phyloP scores from a whole-genome alignment of 2,329 filamentous ascomycete genomes.

The Pseudogymnoascus pannorum region DNA sequence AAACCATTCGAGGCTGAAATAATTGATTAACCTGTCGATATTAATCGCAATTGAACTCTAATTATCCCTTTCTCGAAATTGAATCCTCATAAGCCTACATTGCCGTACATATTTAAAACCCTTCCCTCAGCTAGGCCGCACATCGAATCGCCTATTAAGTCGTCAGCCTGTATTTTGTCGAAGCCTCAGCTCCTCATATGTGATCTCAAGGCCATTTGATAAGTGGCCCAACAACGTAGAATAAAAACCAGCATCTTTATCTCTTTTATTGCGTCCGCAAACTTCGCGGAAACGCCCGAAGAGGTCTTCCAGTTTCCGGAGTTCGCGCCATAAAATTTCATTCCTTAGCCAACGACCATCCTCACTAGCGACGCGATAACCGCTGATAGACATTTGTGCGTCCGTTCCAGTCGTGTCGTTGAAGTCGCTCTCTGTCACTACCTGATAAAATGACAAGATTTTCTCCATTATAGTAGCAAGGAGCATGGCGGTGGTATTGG shows the following conservation, averaged over 20 bases:
- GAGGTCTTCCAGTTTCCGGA: slow-evolving; percentile 41
- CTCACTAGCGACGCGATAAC: slow-evolving; percentile 39
- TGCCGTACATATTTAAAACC: background rate
- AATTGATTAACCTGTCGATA: background rate
- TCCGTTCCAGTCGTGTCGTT: slow-evolving; percentile 20
- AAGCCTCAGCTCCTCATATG: slow-evolving; percentile 31
- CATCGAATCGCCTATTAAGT: background rate
- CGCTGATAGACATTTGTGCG: slow-evolving; percentile 28
- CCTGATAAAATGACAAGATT: slow-evolving; percentile 40
- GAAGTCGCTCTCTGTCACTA: slow-evolving; percentile 35
- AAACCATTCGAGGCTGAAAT: background rate
- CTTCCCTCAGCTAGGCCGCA: background rate
- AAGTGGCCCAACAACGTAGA: slow-evolving; percentile 41
- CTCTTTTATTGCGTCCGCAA: slow-evolving; percentile 21
- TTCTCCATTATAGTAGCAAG: slow-evolving; percentile 43
- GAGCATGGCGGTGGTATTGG: slow-evolving; percentile 41
- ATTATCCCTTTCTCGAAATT: background rate
- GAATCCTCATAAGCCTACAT: background rate
- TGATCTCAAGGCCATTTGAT: slow-evolving; percentile 36
- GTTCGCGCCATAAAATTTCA: slow-evolving; percentile 41
- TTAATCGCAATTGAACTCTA: background rate
- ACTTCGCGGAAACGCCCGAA: slow-evolving; percentile 39
- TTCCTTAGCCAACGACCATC: slow-evolving; percentile 41
- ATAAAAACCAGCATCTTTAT: slow-evolving; percentile 32
- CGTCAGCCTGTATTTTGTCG: slow-evolving; percentile 11